Conservation (phyloP, 345 rosid genomes). For the Anastatica hierochuntica region DNA sequence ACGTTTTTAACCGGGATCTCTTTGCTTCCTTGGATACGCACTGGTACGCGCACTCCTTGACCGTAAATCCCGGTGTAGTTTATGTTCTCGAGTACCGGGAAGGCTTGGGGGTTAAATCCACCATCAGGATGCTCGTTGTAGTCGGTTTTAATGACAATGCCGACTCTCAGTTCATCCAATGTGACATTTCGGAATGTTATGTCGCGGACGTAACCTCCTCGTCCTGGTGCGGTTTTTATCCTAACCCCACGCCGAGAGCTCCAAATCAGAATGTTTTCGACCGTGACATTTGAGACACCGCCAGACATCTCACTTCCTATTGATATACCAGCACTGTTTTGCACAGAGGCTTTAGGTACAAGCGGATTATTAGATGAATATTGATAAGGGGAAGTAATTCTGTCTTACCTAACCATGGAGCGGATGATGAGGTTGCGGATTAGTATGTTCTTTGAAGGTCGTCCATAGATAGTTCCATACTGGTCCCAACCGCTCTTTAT, state of each 20-base stretch:
- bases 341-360: slow-evolving; percentile 3
- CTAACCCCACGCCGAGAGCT: slow-evolving; percentile 88
- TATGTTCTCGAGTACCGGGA: slow-evolving; percentile 57
- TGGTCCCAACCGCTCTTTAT: slow-evolving; percentile 98
- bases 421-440: slow-evolving; percentile 69
- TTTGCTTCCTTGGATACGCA: slow-evolving; percentile 84
- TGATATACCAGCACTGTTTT: slow-evolving; percentile 83
- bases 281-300: slow-evolving; percentile 75
- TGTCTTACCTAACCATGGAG: slow-evolving; percentile 77
- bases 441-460: slow-evolving; percentile 65
- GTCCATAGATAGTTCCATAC: slow-evolving; percentile 71
- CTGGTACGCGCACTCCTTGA: slow-evolving; percentile 91
- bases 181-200: slow-evolving; percentile 72
- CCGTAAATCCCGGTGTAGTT: slow-evolving; percentile 75
- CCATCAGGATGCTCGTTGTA: slow-evolving; percentile 92
- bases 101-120: slow-evolving; percentile 65
- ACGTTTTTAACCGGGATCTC: slow-evolving; percentile 76
- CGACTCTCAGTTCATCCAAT: slow-evolving; percentile 75
- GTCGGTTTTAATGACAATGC: slow-evolving; percentile 84
- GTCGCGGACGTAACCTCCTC: slow-evolving; percentile 70
- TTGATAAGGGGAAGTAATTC: slow-evolving; percentile 1
- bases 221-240: slow-evolving; percentile 92
- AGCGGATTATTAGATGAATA: background rate
- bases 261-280: slow-evolving; percentile 82
- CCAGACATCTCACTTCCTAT: slow-evolving; percentile 99